Percentiles rank a stretch among this genome's conserved stretches.
These are phyloP conservation scores for Exophiala dermatitidis DNA, from an alignment of 2,329 filamentous ascomycete species.

Conservation along the genomic window DNA sequence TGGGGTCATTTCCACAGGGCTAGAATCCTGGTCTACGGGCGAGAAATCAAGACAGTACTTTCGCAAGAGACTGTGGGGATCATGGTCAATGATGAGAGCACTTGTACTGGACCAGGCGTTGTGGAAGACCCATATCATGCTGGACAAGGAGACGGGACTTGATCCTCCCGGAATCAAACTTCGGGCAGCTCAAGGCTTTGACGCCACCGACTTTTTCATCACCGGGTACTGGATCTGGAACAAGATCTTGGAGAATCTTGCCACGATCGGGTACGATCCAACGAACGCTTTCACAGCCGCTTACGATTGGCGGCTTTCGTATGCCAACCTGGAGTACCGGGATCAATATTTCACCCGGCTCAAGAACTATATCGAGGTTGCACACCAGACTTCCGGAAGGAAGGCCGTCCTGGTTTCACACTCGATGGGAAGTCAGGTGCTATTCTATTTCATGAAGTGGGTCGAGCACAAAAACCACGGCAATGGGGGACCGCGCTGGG, in stretches of 20 bases:
- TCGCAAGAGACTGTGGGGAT: conserved; percentile 89
- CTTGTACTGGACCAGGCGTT: conserved; percentile 84
- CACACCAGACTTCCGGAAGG: conserved; percentile 61
- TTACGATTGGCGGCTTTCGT: conserved; percentile 91
- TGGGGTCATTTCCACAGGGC: conserved; percentile 91
- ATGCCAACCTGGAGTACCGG: conserved; percentile 76
- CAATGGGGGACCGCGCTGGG: conserved; percentile 77
- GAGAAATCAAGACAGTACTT: conserved; percentile 84
- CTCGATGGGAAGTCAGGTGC: conserved; percentile 94
- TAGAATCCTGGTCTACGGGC: conserved; percentile 93
- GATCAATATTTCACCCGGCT: conserved; percentile 92
- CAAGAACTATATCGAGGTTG: conserved; percentile 84
- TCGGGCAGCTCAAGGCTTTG: conserved; percentile 89
- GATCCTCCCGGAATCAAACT: conserved; percentile 88
- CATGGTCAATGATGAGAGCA: conserved; percentile 98
- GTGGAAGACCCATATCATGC: conserved; percentile 96
- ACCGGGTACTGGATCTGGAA: conserved; percentile 97
- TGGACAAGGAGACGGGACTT: conserved; percentile 83
- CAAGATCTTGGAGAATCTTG: conserved; percentile 95
- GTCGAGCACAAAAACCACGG: conserved; percentile 73
- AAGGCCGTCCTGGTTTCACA: conserved; percentile 86
- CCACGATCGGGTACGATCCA: conserved; percentile 91
- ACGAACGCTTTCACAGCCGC: conserved; percentile 60
- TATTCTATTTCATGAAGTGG: conserved; percentile 74
- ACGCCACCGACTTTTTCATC: conserved; percentile 84